Evolutionary conservation across 768 basidiomycete genomes (phyloP).

Genomic region (Boletus tylopilopsis): DNA sequence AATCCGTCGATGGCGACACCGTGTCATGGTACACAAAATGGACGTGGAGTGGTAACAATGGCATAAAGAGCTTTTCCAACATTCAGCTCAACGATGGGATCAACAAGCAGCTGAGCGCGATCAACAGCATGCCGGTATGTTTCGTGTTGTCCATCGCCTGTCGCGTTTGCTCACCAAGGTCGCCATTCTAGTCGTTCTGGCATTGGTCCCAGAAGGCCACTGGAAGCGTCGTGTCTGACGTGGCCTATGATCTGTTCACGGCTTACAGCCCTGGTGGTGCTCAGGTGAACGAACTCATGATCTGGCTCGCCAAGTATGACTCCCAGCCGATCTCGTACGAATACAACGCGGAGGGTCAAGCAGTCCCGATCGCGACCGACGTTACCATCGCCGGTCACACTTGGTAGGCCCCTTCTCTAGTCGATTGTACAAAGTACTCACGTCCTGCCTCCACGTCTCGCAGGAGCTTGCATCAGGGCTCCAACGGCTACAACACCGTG

Average conservation of each 20-base stretch:
- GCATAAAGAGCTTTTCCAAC: constrained; percentile 63
- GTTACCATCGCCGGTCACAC: constrained; percentile 46
- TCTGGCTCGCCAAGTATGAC: constrained; percentile 60
- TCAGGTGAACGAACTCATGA: constrained; percentile 50
- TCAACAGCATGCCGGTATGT: constrained; percentile 54
- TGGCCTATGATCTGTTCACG: constrained; percentile 66
- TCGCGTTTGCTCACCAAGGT: background rate
- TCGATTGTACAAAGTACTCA: too few relatives aligned
- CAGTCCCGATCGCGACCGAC: constrained; percentile 40
- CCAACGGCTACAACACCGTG: constrained; percentile 50
- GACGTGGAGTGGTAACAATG: constrained; percentile 48
- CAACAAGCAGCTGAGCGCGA: constrained; percentile 51
- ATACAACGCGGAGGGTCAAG: constrained; percentile 44
- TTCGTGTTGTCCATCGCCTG: background rate
- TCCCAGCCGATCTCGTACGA: constrained; percentile 53
- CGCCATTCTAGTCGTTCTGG: constrained; percentile 45
- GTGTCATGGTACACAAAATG: constrained; percentile 52
- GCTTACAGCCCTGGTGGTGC: constrained; percentile 46
- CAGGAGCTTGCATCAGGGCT: constrained; percentile 55
- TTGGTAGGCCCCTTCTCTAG: constrained; percentile 36
- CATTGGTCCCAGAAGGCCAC: constrained; percentile 46
- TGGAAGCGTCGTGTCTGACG: constrained; percentile 45
- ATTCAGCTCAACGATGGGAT: constrained; percentile 47
- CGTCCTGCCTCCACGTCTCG: background rate
- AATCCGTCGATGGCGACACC: constrained; percentile 38